Evolutionary conservation across 176 grass and related monocot genomes (phyloP), one percentile per base, ranked within the genome.

Genomic region (Oryza glumipatula): DNA sequence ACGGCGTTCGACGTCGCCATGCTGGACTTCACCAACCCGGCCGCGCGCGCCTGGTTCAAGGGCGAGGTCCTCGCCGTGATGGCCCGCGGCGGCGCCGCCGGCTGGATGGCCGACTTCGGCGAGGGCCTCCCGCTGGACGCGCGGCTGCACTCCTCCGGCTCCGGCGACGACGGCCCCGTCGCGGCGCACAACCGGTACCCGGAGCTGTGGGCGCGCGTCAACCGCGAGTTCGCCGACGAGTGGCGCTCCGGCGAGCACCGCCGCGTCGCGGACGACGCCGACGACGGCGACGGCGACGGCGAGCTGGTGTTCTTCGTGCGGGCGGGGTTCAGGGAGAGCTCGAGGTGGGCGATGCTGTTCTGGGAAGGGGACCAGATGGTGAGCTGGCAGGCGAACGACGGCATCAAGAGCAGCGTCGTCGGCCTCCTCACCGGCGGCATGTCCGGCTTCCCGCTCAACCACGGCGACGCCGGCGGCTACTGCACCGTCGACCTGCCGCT

Each of bases 341-440:
- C 88, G 17, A 76, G 84, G 68, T 94, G 92, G 92, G 86, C 92
- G n/a, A 98, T 98, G 95, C 84, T 98, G 67, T 94, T 98, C 86
- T 98, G 95, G 95, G 95, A 98, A 17, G 95, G 95, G 4, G 92
- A 98, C 77, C 95, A 94, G 86, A 98, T 98, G 95, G 95, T 98
- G 88, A 98, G 95, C 88, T 98, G 95, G 95, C 95, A 98, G 81
- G 72, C 71, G 52, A 89, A 98, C 71, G 95, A 98, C 51, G 95
- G 95, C 80, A 98, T 98, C 87, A 98, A 94, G 84, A 98, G 95
- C 88, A 98, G 95, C 78, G 92, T 98, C 2, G 81, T 91, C 9
- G 95, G 95, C n/a, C 90, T 98, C 74, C 87, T 98, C 49, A 91
- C 88, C 91, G 92, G 95, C 49, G 92, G 95, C 65, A 72, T 98